Evolutionary conservation across 331 rosid genomes (phyloP).

Genomic region (Arachis monticola): DNA sequence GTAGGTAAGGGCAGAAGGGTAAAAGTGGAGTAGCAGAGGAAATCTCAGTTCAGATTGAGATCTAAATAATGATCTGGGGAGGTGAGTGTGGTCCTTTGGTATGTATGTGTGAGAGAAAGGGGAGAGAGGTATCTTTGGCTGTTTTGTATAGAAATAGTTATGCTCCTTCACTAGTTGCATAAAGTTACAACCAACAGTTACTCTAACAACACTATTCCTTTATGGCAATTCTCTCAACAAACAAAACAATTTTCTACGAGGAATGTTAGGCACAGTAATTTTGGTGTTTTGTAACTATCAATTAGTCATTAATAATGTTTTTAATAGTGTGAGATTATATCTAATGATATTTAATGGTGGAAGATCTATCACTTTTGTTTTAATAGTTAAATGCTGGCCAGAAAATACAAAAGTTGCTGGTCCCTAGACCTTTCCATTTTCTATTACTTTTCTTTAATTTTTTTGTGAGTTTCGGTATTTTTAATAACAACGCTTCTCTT

Average conservation of each 20-base stretch:
- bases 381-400: too few species aligned
- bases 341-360: too few species aligned
- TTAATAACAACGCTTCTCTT: too few species aligned
- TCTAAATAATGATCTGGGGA: slow-evolving; percentile 64
- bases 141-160: slow-evolving; percentile 48
- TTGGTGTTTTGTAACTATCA: too few species aligned
- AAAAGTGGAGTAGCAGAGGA: slow-evolving; percentile 43
- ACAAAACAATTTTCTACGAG: neutral
- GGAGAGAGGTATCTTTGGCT: slow-evolving; percentile 43
- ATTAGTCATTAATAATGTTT: too few species aligned
- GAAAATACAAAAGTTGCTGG: too few species aligned
- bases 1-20: slow-evolving; percentile 54
- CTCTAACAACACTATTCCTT: slow-evolving; percentile 50
- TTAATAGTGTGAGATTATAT: too few species aligned
- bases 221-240: slow-evolving; percentile 50
- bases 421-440: too few species aligned
- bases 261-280: too few species aligned
- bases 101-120: slow-evolving; percentile 20
- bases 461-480: too few species aligned
- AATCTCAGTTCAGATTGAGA: slow-evolving; percentile 79
- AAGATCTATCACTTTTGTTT: too few species aligned
- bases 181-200: slow-evolving; percentile 62
- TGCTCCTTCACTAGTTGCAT: slow-evolving; percentile 61
- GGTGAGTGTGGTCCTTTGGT: slow-evolving; percentile 62
- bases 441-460: slow-evolving; percentile 10